Conservation (phyloP, 164 flowering plant genomes). For the Tinospora cordifolia region DNA sequence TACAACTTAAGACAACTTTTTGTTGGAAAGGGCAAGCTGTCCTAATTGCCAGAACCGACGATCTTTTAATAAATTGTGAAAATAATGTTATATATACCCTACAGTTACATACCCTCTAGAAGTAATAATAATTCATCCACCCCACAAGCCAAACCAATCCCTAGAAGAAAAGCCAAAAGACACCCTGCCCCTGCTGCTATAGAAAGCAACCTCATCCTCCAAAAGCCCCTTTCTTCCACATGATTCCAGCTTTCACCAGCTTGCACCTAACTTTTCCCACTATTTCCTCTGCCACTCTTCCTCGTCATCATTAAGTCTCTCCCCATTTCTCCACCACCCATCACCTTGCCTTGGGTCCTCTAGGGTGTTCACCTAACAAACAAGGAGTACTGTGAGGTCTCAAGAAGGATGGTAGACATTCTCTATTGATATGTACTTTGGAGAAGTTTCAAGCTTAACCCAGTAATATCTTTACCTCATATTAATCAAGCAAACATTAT, state of each 20-base stretch:
- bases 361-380: no score
- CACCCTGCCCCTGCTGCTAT: background rate
- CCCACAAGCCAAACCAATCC: background rate
- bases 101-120: background rate
- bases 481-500: no score
- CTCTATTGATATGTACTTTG: no score
- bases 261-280: background rate
- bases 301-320: background rate
- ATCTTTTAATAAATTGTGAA: background rate
- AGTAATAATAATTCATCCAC: background rate
- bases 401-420: no score
- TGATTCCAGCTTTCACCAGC: background rate
- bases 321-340: background rate
- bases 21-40: no score
- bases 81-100: background rate
- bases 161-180: background rate
- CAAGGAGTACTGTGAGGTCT: no score
- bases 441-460: no score
- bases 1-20: no score
- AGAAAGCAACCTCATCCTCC: background rate
- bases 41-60: background rate
- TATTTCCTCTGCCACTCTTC: no score
- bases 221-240: background rate
- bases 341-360: background rate
- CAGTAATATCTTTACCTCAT: no score